Base-by-base conservation (phyloP, 805 yeast genomes). In the Metschnikowia koreensis region DNA sequence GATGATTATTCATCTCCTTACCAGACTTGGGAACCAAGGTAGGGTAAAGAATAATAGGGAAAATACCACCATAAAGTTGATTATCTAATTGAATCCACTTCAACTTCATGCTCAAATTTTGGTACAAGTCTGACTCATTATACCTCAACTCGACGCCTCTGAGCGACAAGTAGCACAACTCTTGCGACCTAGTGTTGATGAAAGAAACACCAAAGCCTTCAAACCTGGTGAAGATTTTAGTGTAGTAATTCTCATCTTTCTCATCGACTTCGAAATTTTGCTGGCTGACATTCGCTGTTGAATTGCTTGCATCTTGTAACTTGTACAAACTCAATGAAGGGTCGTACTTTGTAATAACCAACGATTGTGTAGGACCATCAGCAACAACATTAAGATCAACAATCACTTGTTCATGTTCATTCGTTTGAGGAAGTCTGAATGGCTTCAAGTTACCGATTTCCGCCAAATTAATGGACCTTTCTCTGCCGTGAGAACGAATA, bases 31-130 rank as follows among this genome's bases (percentile, higher is more conserved):
- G 96, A 44, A 94, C 81, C 9, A 89, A 91, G 2, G 91, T 86
- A 4, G 99, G 99, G 65, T 89, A 96, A 9, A 94, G 57, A 11
- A 94, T 75, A 50, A 92, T 93, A 2, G 97, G 97, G 70, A 80
- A 94, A 1, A 86, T 80, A 11, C 96, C 88, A 3, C 97, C 96
- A 61, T 84, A 89, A 44, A 93, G 70, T 65, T 91, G 97, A 62
- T 94, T 93, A 66, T 94, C 99, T 44, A 93, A 77, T 67, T 94
- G 99, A 33, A 94, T 73, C 99, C 99, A 96, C 64, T 93, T 92
- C 60, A 92, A 68, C 63, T 90, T 91, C 70, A 85, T 71, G 56
- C 92, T 83, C 41, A 89, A 60, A 15, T 89, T 89, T 65, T 91
- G 96, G 59, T 88, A 89, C 17, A 89, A 68, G 34, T 89, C 94